phyloP scores from a whole-genome alignment of 148 eudicot species.

The Fagopyrum esculentum region DNA sequence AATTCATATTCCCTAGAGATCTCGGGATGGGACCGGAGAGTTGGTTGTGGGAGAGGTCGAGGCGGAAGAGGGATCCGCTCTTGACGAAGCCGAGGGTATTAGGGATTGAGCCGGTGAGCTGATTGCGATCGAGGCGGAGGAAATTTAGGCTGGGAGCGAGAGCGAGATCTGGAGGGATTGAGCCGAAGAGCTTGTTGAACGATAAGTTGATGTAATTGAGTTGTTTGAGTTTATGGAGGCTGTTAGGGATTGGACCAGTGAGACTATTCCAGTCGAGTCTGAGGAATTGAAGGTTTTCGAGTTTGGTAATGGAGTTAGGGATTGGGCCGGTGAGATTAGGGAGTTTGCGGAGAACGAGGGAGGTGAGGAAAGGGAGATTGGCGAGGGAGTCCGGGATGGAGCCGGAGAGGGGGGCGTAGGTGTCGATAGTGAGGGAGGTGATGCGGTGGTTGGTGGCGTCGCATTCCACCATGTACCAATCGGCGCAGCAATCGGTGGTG shows the following conservation, averaged over 20 bases:
- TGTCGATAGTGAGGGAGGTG: slow-evolving; percentile 3
- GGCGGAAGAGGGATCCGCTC: background rate
- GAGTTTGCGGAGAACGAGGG: slow-evolving; percentile 24
- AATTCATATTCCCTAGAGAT: slow-evolving; percentile 14
- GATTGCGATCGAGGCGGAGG: slow-evolving; percentile 28
- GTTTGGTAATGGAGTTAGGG: slow-evolving; percentile 26
- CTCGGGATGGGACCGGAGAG: slow-evolving; percentile 30
- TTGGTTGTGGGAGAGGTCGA: slow-evolving; percentile 22
- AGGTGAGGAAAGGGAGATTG: slow-evolving; percentile 26
- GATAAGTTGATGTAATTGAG: slow-evolving; percentile 23
- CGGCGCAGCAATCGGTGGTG: slow-evolving; percentile 24
- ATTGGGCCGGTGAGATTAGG: slow-evolving; percentile 26
- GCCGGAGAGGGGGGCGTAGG: slow-evolving; percentile 15
- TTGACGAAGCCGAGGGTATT: slow-evolving; percentile 14
- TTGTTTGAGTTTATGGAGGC: slow-evolving; percentile 19
- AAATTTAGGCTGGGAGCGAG: slow-evolving; percentile 12
- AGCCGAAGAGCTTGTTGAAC: slow-evolving; percentile 27
- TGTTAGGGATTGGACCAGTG: slow-evolving; percentile 32
- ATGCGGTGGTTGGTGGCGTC: slow-evolving; percentile 21
- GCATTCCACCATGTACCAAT: slow-evolving; percentile 32
- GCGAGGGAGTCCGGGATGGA: slow-evolving; percentile 19
- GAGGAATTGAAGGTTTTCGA: slow-evolving; percentile 17
- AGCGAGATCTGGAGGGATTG: slow-evolving; percentile 26
- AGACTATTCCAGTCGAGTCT: slow-evolving; percentile 21
- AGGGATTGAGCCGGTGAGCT: slow-evolving; percentile 35